Base-by-base conservation (phyloP, 768 basidiomycete species). In the Lentinula sp. region DNA sequence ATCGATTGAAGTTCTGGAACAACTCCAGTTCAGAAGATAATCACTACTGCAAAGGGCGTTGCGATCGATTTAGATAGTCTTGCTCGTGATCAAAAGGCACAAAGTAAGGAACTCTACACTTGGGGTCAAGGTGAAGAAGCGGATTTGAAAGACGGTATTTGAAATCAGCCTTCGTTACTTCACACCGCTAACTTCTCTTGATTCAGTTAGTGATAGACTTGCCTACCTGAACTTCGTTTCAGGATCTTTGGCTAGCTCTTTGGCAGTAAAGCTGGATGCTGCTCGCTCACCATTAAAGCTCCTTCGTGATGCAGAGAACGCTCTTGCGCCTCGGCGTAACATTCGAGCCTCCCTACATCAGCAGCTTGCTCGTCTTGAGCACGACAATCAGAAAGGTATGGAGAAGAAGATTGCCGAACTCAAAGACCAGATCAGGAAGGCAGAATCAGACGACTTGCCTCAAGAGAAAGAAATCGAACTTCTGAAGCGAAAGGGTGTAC, bases 21-120 rank as follows among this genome's bases (percentile, higher is more conserved):
- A 0, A 78, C 79, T 2, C 87, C 89, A 3, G 71, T 88, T 0
- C 92, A 93, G 76, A 88, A 85, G 69, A 85, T 93, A 61, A 86
- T 94, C 64, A 93, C 92, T 0, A 74, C 82, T 6, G 82, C 84
- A 70, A 94, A 93, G 71, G 87, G 91, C 4, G 76, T 93, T 15
- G 85, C 87, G 18, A 79, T 94, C 65, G 90, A 91, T 71, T 81
- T 83, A 66, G 88, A 92, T 65, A 80, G 78, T 61, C 72, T 87
- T 35, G 77, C 85, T 3, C 83, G 87, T 64, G 86, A 91, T 66
- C 68, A 80, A 7, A 87, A 92, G 69, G 74, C 81, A 0, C 85
- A 87, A 69, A 90, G 90, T 79, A 93, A 93, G 73, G 93, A 93
- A 62, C 75, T 93, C 28, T 94, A 91, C 66, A 83, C 82, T 13